Conservation (phyloP, 2,329 filamentous ascomycete species). For the Colletotrichum cordylinicola region DNA sequence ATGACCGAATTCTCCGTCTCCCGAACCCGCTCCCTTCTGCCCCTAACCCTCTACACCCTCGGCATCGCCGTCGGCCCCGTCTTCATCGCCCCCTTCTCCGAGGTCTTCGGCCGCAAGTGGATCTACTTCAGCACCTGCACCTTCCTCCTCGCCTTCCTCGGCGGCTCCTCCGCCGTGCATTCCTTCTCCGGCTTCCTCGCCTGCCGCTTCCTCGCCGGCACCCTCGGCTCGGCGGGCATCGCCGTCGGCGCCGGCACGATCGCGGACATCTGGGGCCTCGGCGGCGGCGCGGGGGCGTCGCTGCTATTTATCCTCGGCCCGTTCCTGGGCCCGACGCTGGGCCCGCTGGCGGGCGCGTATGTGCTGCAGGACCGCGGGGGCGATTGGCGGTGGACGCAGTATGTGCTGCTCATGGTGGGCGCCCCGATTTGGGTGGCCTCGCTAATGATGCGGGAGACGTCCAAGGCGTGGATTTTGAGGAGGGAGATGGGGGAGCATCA, state of each 20-base stretch:
- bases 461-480: conserved; percentile 12
- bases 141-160: conserved; percentile 69
- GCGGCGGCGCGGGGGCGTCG: conserved; percentile 67
- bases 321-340: conserved; percentile 53
- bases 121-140: conserved; percentile 74
- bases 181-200: conserved; percentile 74
- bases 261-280: conserved; percentile 71
- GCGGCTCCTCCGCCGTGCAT: conserved; percentile 65
- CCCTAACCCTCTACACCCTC: conserved; percentile 73
- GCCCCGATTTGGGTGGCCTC: neutral
- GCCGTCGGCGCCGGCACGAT: conserved; percentile 79
- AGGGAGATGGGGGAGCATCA: neutral
- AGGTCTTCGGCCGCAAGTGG: conserved; percentile 68
- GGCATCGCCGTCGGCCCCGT: conserved; percentile 77
- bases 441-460: conserved; percentile 15
- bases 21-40: conserved; percentile 4
- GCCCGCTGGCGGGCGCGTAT: conserved; percentile 60
- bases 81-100: conserved; percentile 80
- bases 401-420: conserved; percentile 24
- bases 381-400: conserved; percentile 29
- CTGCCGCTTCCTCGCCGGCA: conserved; percentile 72
- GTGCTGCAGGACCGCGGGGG: conserved; percentile 5
- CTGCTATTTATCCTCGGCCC: conserved; percentile 78
- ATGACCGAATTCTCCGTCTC: conserved; percentile 21
- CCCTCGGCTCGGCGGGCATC: conserved; percentile 74